phyloP scores from a whole-genome alignment of 2,329 filamentous ascomycete genomes.

The Fusarium virguliforme region DNA sequence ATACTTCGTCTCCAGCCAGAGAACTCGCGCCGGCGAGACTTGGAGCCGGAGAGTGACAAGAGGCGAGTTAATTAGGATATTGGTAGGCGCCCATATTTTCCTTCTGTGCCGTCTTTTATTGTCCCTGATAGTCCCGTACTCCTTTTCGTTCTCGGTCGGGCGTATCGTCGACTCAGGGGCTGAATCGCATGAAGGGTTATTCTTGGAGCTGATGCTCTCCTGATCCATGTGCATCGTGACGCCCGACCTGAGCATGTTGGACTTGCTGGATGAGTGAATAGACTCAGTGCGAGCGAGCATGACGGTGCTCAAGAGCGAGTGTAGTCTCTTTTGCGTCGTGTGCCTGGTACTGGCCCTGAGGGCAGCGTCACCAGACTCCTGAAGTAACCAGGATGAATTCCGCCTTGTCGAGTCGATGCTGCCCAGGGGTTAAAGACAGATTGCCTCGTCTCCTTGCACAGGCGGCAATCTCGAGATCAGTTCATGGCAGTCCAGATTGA shows the following conservation, averaged over 20 bases:
- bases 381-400: background rate
- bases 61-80: background rate
- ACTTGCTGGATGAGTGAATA: background rate
- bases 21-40: background rate
- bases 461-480: constrained; percentile 51
- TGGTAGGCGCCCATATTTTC: background rate
- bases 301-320: background rate
- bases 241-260: constrained; percentile 62
- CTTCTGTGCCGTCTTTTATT: background rate
- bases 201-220: constrained; percentile 69
- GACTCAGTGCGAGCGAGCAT: background rate
- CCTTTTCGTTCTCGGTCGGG: constrained; percentile 70
- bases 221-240: constrained; percentile 73
- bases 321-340: background rate
- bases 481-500: constrained; percentile 44
- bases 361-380: background rate
- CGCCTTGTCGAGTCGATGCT: background rate
- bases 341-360: background rate
- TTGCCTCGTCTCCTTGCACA: background rate
- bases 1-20: background rate
- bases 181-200: constrained; percentile 51
- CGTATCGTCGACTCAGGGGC: constrained; percentile 63
- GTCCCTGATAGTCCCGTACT: background rate
- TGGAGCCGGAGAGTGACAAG: background rate
- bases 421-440: constrained; percentile 8